Evolutionary conservation across 768 basidiomycete genomes (phyloP), one percentile per base, ranked within the genome.

Genomic region (Termitomyces sp.): DNA sequence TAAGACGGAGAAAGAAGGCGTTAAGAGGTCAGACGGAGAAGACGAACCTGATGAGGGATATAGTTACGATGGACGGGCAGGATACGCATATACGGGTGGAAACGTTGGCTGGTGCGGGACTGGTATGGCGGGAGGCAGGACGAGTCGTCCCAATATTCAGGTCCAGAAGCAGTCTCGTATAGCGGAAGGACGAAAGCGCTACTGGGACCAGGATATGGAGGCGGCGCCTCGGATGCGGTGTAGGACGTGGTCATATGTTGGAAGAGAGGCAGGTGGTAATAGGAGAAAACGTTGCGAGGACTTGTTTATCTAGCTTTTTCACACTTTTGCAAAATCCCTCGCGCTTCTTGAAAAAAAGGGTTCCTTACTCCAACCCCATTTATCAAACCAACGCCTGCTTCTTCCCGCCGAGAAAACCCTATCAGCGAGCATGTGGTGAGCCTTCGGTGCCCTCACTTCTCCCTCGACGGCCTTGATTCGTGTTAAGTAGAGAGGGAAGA

Each of bases 101-200:
- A 63, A 2, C 62, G 57, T 12, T 51, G 29, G 1, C 56, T 55
- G 5, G 59, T 54, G 7, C 64, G 57, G 9, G 42, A 36, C 20
- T 54, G 56, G 20, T 65, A 65, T 0, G 59, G 41, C 1, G 64
- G 62, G 6, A 65, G 52, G 12, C 64, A 55, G 6, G 34, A 57
- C 5, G 62, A 57, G 44, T 65, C 62, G 5, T 33, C 55, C 39
- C 55, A 59, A 26, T 46, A 52, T 33, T 60, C 55, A 0, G 39
- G 10, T 4, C 29, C 24, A 42, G 53, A 56, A 15, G 51, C 60
- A 6, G 53, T 31, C 34, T 61, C 55, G 39, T 54, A 64, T 7
- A 24, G 41, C 2, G 57, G 62, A 10, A 61, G 45, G 0, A 39
- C n/a, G 6, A 54, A 57, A 15, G 28, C 20, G 13, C 34, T 28